Evolutionary conservation across 805 yeast genomes (phyloP).

Genomic region (Yarrowia yakushimensis): DNA sequence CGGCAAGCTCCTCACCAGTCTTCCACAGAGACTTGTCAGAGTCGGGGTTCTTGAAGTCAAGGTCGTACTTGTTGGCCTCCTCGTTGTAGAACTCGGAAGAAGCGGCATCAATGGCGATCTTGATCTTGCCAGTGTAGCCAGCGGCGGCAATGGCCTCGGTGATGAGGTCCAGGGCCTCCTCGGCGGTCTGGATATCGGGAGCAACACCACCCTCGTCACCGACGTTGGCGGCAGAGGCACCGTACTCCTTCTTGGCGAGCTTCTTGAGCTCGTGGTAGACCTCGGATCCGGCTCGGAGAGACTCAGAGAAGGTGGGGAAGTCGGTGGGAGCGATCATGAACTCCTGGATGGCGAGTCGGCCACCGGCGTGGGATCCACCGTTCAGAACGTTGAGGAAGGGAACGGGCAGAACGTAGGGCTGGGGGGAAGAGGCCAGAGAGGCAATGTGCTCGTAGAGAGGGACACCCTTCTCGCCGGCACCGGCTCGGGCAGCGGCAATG

Average conservation of each 20-base stretch:
- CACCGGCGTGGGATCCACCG: conserved; percentile 99
- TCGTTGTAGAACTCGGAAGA: conserved; percentile 97
- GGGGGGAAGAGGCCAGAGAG: conserved; percentile 69
- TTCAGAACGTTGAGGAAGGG: conserved; percentile 97
- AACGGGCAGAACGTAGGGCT: conserved; percentile 93
- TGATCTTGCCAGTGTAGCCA: conserved; percentile 90
- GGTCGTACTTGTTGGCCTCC: conserved; percentile 76
- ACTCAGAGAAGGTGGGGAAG: conserved; percentile 89
- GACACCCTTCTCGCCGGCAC: conserved; percentile 91
- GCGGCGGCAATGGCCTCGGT: conserved; percentile 84
- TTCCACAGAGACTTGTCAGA: conserved; percentile 90
- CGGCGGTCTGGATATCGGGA: conserved; percentile 91
- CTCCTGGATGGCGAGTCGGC: conserved; percentile 98
- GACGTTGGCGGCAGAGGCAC: conserved; percentile 98
- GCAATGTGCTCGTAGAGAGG: conserved; percentile 93
- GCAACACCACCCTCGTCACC: conserved; percentile 99
- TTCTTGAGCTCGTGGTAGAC: conserved; percentile 96
- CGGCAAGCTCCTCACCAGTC: conserved; percentile 81
- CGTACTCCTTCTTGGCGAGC: conserved; percentile 90
- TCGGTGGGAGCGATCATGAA: conserved; percentile 98
- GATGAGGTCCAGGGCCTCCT: conserved; percentile 95
- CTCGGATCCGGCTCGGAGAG: conserved; percentile 94
- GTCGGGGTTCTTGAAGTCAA: conserved; percentile 97
- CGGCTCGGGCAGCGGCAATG: conserved; percentile 95
- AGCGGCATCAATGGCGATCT: conserved; percentile 94